Evolutionary conservation across 345 rosid genomes (phyloP), one percentile per base, ranked within the genome.

Genomic region (Salix viminalis): DNA sequence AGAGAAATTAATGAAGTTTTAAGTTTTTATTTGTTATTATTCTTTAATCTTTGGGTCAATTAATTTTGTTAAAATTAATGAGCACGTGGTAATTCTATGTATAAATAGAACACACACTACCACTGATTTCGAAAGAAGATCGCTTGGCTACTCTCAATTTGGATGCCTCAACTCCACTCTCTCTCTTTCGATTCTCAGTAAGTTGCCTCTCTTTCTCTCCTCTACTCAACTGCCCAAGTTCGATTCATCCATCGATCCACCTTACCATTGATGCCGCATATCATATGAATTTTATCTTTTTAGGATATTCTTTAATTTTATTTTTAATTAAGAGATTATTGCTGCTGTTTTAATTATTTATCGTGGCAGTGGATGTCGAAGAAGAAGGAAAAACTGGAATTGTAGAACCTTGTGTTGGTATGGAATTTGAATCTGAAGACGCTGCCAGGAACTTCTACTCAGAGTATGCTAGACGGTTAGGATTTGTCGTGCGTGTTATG

Each of bases 361-460:
- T 7, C 71, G 23, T 72, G 73, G 79, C 79, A 86, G 88, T 89
- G 92, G 90, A 90, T 80, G 83, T 81, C 76, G 91, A 84, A 73
- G 84, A 88, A 81, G 42, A 74, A 41, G 79, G 54, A 16, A 84
- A 78, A 61, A 79, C 74, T 54, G 85, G 83, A 78, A 76, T 83
- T 72, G 24, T 74, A 68, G 92, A 90, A 70, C 96, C 96, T 6
- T 88, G 82, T 65, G 90, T 92, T 34, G 97, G 97, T 16, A 89
- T 92, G 97, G 92, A 89, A 74, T 92, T 92, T 72, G 94, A 90
- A 54, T 79, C 97, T 14, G 97, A 92, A 86, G 94, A 90, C 69
- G 91, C 72, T 79, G 97, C 97, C 32, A 85, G 85, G 80, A 81
- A 84, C 54, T 92, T 89, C 70, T 92, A 92, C 46, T 71, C 71